phyloP scores from a whole-genome alignment of 2,329 filamentous ascomycete genomes.

The Zopfia rhizophila region DNA sequence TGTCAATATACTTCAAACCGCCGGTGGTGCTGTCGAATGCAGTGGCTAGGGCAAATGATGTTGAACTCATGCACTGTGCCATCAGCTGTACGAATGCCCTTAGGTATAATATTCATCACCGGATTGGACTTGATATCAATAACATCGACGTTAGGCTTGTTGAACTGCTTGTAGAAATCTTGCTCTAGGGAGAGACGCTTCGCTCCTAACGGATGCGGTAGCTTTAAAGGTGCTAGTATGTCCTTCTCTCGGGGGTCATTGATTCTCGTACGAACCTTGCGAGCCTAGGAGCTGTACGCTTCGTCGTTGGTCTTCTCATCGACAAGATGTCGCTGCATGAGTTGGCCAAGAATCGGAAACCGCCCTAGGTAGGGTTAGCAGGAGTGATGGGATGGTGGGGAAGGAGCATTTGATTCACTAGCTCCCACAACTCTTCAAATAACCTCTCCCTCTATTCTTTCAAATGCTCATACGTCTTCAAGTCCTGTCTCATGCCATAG shows the following conservation, averaged over 20 bases:
- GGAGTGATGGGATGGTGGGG: no score
- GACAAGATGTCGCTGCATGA: no score
- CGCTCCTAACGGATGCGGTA: constrained; percentile 50
- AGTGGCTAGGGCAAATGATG: constrained; percentile 50
- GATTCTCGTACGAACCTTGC: constrained; percentile 45
- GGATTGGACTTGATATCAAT: constrained; percentile 48
- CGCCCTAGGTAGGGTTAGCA: no score
- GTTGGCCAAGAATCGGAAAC: no score
- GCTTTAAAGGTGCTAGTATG: constrained; percentile 48
- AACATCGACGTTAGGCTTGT: constrained; percentile 46
- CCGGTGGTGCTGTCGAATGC: no score
- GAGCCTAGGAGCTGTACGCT: constrained; percentile 52
- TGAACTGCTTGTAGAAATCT: constrained; percentile 51
- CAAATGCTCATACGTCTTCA: no score
- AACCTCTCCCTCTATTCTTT: no score
- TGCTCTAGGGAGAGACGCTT: constrained; percentile 53
- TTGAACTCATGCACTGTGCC: constrained; percentile 48
- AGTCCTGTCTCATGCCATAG: no score
- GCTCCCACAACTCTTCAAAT: no score
- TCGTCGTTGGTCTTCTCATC: no score
- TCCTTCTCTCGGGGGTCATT: constrained; percentile 49
- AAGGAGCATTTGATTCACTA: no score
- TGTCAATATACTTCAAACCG: constrained; percentile 19
- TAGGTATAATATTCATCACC: constrained; percentile 37
- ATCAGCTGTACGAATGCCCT: constrained; percentile 44